Conservation (phyloP, 2,329 filamentous ascomycete genomes). For the Neocucurbitaria cava region DNA sequence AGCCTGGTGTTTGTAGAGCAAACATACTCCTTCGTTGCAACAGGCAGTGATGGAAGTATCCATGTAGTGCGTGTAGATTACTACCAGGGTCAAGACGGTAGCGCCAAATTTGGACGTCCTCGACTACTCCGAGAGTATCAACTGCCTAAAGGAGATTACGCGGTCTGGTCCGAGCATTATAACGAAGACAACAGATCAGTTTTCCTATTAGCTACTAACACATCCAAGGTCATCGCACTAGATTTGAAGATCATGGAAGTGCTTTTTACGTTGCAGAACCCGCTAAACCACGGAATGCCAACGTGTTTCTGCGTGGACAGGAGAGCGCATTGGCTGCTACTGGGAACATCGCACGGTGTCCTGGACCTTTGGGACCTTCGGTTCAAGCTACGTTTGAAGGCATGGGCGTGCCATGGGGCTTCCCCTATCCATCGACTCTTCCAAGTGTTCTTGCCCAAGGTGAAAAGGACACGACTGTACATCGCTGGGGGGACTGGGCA, state of each 20-base stretch:
- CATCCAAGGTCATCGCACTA: constrained; percentile 80
- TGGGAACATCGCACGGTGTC: constrained; percentile 92
- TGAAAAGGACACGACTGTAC: constrained; percentile 81
- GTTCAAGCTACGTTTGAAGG: constrained; percentile 87
- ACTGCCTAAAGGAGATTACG: constrained; percentile 75
- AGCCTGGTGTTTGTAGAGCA: constrained; percentile 91
- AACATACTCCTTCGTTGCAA: constrained; percentile 91
- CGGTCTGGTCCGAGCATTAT: constrained; percentile 92
- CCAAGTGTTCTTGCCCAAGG: constrained; percentile 62
- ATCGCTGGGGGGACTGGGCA: constrained; percentile 86
- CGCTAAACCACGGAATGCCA: constrained; percentile 87
- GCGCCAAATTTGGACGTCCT: constrained; percentile 77
- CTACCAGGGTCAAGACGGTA: constrained; percentile 61
- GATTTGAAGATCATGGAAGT: constrained; percentile 87
- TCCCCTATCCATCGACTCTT: constrained; percentile 80
- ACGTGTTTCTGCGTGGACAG: constrained; percentile 90
- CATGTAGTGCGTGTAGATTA: constrained; percentile 81
- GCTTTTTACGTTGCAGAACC: constrained; percentile 82
- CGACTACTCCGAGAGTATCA: constrained; percentile 76
- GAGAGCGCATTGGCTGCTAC: constrained; percentile 85
- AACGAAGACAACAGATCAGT: constrained; percentile 82
- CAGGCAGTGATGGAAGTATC: constrained; percentile 86
- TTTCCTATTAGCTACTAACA: constrained; percentile 84
- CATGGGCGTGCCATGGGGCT: constrained; percentile 85
- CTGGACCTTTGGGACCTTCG: constrained; percentile 95